Base-by-base conservation (phyloP, 148 eudicot genomes). In the Rhododendron henanense region DNA sequence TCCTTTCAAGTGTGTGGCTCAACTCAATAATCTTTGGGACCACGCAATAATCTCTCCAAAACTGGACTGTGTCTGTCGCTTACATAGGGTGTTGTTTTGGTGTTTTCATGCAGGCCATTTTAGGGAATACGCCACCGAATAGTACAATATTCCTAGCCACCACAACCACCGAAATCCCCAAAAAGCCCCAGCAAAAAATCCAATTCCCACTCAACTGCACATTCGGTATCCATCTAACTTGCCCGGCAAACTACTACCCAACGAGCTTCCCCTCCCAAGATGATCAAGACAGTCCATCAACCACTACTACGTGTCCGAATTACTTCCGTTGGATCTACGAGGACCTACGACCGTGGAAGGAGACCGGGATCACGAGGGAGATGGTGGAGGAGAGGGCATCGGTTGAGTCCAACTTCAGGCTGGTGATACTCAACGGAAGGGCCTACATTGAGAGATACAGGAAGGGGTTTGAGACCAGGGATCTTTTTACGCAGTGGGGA, bases 281-380 rank as follows among this genome's bases (percentile, higher is more conserved):
- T 73, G 90, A 91, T 73, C 86, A 89, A 11, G 84, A 84, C 84
- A 78, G 87, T 87, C 87, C 88, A 35, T 79, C 41, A 39, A 39
- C 90, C 14, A 85, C 95, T 82, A 69, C 90, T 0, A 65, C 86
- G 19, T 95, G 98, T 75, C 98, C 98, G 4, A 93, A 94, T 10
- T 92, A 94, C 90, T 95, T 95, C 82, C 94, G 93, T 19, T 94
- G 94, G 94, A 94, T 95, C 65, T 78, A 95, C 76, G 97, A 95
- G 84, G 98, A 95, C 86, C 89, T 95, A 73, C 76, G 78, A 88
- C 97, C 97, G 47, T 95, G 98, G 98, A 89, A 81, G 83, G 90
- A 93, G 87, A 91, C 92, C 0, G 97, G 98, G 4, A 91, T 95
- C 69, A 95, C 94, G 44, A 82, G 83, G 82, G 92, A 94, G 14